phyloP scores from a whole-genome alignment of 2,329 filamentous ascomycete species.

The Talaromyces albobiverticillius region DNA sequence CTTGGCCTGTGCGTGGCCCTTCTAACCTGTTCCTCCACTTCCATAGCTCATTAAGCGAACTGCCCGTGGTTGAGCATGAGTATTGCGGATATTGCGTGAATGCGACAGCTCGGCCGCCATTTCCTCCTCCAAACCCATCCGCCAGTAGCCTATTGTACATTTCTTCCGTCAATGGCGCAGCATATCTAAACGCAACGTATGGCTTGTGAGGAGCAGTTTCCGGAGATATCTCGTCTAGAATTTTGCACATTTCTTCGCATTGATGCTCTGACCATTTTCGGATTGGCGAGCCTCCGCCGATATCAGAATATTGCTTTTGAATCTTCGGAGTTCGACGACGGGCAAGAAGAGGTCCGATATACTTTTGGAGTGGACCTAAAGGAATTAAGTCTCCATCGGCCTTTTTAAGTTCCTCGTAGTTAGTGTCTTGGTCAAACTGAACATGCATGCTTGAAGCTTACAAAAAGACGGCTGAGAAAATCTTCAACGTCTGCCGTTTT shows the following conservation, averaged over 20 bases:
- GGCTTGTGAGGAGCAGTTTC: constrained; percentile 95
- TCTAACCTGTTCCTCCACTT: constrained; percentile 88
- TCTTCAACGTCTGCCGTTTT: constrained; percentile 83
- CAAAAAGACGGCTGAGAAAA: constrained; percentile 89
- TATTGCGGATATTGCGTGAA: constrained; percentile 99
- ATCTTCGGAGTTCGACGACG: constrained; percentile 91
- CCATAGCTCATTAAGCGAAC: constrained; percentile 95
- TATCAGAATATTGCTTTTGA: constrained; percentile 88
- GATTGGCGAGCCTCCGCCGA: constrained; percentile 96
- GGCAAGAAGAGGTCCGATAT: constrained; percentile 85
- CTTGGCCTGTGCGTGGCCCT: constrained; percentile 62
- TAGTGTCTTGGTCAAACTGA: constrained; percentile 16
- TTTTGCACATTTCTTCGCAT: constrained; percentile 92
- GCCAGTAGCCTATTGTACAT: constrained; percentile 80
- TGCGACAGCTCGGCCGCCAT: constrained; percentile 88
- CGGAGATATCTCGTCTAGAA: constrained; percentile 84
- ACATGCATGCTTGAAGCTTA: constrained; percentile 47
- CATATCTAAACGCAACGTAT: constrained; percentile 96
- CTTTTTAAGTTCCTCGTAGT: constrained; percentile 43
- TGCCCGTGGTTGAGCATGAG: constrained; percentile 95
- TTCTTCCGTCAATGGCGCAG: constrained; percentile 86
- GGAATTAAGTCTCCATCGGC: constrained; percentile 93
- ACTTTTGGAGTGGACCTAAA: constrained; percentile 85
- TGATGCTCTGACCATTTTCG: constrained; percentile 98
- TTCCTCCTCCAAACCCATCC: constrained; percentile 87